Conservation (phyloP, 208 protist species). For the Acanthamoeba sp. region DNA sequence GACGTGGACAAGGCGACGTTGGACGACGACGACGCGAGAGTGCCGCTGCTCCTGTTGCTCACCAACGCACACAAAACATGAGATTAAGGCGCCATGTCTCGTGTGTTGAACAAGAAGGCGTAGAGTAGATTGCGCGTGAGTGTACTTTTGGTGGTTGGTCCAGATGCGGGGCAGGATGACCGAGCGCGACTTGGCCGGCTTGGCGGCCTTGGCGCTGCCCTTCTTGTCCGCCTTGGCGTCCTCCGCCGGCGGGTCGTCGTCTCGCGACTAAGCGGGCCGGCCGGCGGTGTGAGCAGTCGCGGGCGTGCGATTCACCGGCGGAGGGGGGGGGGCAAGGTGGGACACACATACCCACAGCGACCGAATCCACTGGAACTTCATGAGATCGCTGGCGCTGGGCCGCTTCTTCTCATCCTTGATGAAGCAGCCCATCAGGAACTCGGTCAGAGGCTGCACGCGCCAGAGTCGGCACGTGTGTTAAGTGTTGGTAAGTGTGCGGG, state of each 20-base stretch:
- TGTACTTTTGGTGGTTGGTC: not conserved
- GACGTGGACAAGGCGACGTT: too few relatives aligned
- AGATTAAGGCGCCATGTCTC: too few relatives aligned
- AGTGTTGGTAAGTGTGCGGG: not conserved
- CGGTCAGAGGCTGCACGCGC: slow-evolving; percentile 75
- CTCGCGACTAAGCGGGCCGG: not conserved
- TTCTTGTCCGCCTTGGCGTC: not conserved
- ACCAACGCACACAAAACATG: too few relatives aligned
- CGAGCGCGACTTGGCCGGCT: not conserved
- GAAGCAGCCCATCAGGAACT: slow-evolving; percentile 91
- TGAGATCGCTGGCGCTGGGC: slow-evolving; percentile 85
- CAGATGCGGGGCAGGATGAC: slow-evolving; percentile 31
- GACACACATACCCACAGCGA: slow-evolving; percentile 4
- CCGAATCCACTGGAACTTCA: slow-evolving; percentile 85
- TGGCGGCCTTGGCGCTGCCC: not conserved
- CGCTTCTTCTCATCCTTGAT: slow-evolving; percentile 88
- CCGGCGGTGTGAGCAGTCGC: not conserved
- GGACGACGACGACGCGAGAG: too few relatives aligned
- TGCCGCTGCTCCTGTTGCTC: too few relatives aligned
- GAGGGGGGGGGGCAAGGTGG: not conserved
- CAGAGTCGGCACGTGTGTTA: not conserved
- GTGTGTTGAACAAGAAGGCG: too few relatives aligned
- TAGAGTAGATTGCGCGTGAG: not conserved
- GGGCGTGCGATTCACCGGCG: not conserved
- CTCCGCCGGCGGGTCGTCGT: not conserved